Percentiles rank a stretch among this genome's conserved stretches.
Evolutionary conservation across 805 yeast species (phyloP).

Genomic region (Spathaspora passalidarum): DNA sequence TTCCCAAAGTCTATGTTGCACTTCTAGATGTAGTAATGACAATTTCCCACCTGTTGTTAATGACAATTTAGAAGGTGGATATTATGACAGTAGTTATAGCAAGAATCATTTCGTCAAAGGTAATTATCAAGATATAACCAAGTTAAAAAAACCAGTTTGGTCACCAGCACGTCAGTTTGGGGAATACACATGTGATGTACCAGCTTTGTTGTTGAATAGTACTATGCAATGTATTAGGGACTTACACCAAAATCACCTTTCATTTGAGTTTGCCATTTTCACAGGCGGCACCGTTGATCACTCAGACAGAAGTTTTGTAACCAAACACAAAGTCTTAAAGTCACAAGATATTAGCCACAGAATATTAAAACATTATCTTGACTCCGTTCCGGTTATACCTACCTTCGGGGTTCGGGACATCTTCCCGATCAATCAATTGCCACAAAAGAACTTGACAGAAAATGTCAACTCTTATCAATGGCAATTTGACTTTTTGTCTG

Average conservation of each 20-base stretch:
- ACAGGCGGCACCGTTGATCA: conserved; percentile 78
- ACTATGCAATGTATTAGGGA: conserved; percentile 37
- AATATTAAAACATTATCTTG: conserved; percentile 52
- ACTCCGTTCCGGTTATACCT: conserved; percentile 55
- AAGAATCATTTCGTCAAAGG: conserved; percentile 14
- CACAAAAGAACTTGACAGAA: conserved; percentile 40
- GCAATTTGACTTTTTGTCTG: conserved; percentile 36
- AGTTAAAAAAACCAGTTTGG: conserved; percentile 16
- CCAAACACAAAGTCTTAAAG: conserved; percentile 59
- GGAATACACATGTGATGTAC: conserved; percentile 62
- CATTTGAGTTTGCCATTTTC: conserved; percentile 61
- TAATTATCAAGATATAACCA: conserved; percentile 10
- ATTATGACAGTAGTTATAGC: conserved; percentile 11
- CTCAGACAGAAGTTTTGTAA: conserved; percentile 68
- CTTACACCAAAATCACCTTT: conserved; percentile 22
- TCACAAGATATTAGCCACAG: conserved; percentile 72
- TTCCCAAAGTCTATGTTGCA: conserved; percentile 57
- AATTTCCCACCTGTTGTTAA: conserved; percentile 27
- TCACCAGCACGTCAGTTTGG: conserved; percentile 62
- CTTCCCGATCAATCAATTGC: conserved; percentile 69
- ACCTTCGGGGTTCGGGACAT: conserved; percentile 72
- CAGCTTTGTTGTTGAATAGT: conserved; percentile 58
- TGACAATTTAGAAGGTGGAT: conserved; percentile 26
- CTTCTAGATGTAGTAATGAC: conserved; percentile 44
- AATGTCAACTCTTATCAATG: conserved; percentile 31